Base-by-base conservation (phyloP, 352 stramenopile species). In the Phytophthora agathidicida region DNA sequence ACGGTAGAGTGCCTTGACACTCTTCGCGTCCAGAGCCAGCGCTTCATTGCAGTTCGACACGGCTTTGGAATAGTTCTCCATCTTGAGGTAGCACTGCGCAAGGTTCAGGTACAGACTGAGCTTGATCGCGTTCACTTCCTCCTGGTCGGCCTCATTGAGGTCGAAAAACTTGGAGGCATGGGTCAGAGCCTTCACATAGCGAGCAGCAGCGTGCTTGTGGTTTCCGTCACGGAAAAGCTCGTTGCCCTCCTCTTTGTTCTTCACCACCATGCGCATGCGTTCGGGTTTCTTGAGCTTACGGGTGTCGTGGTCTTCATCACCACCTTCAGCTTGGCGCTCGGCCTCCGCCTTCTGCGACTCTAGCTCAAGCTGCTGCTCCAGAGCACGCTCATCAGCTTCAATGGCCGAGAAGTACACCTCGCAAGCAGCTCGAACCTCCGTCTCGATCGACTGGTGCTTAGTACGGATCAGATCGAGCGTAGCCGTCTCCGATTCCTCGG, bases 171-270 rank as follows among this genome's bases (percentile, higher is more conserved):
- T 98, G 61, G 82, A 80, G 22, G 85, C 75, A 61, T 98, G 93
- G 10, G 68, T 86, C 50, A 98, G 65, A 41, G 94, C 87, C 73
- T 97, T 97, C 28, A 94, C 82, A 61, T 98, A 98, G 9, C 91
- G 85, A 47, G 86, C 79, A 20, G 86, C 90, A 7, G 94, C 94
- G 36, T 89, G 77, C 53, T 91, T 81, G 73, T 86, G 77, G 70
- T 98, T 98, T 47, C 93, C 89, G 46, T 89, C 93, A 50, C 89
- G 86, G 72, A 98, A 98, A 1, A 98, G 83, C 57, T 97, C 91
- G 38, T 91, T 98, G 55, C 93, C 94, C 60, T 98, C 94, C 30
- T 98, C 93, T 78, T 98, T 98, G 73, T 98, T 98, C 67, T 97
- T 96, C 22, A 80, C 68, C 26, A 98, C 88, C 54, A 98, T 88